phyloP scores from a whole-genome alignment of 1,139 yeast species.

The Pneumocystis canis region DNA sequence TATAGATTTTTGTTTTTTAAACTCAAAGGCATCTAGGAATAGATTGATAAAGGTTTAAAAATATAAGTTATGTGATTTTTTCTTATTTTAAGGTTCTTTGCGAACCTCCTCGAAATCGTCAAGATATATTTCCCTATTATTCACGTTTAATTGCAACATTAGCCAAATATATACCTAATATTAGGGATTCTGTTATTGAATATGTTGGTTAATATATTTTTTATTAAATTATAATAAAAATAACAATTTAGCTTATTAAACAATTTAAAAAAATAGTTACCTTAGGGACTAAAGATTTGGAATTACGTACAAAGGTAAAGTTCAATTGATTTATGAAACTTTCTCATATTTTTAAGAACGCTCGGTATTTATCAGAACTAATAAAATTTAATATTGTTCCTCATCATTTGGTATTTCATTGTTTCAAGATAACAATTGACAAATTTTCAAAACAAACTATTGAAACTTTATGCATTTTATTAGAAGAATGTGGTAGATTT shows the following conservation, averaged over 20 bases:
- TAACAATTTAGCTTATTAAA: background rate
- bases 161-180: constrained; percentile 34
- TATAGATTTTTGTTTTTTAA: constrained; percentile 41
- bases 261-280: background rate
- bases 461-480: constrained; percentile 49
- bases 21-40: constrained; percentile 61
- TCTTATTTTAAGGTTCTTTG: constrained; percentile 31
- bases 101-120: constrained; percentile 19
- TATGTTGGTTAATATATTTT: constrained; percentile 40
- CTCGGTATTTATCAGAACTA: constrained; percentile 57
- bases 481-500: constrained; percentile 63
- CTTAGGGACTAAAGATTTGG: constrained; percentile 23
- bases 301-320: constrained; percentile 23
- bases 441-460: constrained; percentile 44
- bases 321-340: constrained; percentile 29
- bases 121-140: constrained; percentile 30
- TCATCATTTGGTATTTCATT: constrained; percentile 49
- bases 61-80: background rate
- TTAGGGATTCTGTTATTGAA: constrained; percentile 42
- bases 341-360: constrained; percentile 35
- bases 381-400: constrained; percentile 70
- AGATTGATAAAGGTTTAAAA: constrained; percentile 31
- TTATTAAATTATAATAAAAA: background rate
- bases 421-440: constrained; percentile 33
- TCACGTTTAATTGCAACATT: constrained; percentile 58